Percentiles rank a stretch among this genome's conserved stretches.
These are phyloP conservation scores for Claviceps purpurea DNA, from an alignment of 2,329 filamentous ascomycete genomes.

Conservation along the genomic window DNA sequence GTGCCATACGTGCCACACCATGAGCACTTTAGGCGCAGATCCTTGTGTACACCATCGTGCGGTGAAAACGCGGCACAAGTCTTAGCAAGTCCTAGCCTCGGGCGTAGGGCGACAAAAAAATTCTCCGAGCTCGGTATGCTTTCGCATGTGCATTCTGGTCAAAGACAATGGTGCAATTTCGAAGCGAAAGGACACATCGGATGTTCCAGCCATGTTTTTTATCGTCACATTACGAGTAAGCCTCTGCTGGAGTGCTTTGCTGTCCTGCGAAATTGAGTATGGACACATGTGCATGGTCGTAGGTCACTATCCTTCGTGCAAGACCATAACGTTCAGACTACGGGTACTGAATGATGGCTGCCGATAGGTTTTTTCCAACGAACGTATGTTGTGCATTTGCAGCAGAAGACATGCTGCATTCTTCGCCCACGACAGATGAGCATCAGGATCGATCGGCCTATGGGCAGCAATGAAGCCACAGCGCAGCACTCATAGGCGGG, in stretches of 20 bases:
- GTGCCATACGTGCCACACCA: neutral
- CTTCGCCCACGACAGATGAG: neutral
- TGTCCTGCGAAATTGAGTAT: neutral
- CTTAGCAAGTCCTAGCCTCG: neutral
- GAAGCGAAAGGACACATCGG: neutral
- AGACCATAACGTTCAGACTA: neutral
- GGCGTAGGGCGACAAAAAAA: neutral
- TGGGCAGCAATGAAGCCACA: neutral
- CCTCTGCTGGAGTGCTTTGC: neutral
- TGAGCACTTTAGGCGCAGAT: neutral
- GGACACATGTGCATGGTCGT: neutral
- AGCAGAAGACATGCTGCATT: neutral
- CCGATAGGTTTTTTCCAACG: too few species aligned
- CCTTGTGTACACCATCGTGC: too few species aligned
- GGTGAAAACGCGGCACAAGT: too few species aligned
- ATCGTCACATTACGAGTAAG: neutral
- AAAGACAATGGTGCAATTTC: neutral
- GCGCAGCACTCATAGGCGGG: neutral
- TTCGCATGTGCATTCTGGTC: neutral
- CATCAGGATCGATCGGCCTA: neutral
- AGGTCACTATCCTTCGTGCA: neutral
- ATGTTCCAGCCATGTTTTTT: neutral
- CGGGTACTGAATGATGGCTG: neutral
- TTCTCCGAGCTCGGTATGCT: neutral
- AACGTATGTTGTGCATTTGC: neutral